These are phyloP conservation scores for Exsudoporus frostii DNA, from an alignment of 768 basidiomycete genomes.

Conservation along the genomic window DNA sequence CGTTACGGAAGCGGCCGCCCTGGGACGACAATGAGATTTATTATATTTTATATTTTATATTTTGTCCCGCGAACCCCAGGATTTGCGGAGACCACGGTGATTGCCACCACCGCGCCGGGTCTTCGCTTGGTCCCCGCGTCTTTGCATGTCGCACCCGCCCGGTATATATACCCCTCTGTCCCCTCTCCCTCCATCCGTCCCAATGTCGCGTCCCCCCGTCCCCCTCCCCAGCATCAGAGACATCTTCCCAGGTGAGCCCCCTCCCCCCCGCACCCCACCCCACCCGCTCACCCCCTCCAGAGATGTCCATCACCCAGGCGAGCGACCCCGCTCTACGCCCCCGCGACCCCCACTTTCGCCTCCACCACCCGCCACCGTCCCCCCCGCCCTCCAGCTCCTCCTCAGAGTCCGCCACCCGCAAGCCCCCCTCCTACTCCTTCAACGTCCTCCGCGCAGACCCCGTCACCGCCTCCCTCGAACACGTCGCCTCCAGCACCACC, in stretches of 20 bases:
- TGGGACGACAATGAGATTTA: too few relatives aligned
- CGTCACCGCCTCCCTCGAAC: slow-evolving; percentile 39
- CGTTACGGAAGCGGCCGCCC: slow-evolving; percentile 11
- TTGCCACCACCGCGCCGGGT: slow-evolving; percentile 25
- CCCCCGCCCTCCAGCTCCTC: slow-evolving; percentile 28
- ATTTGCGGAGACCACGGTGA: slow-evolving; percentile 31
- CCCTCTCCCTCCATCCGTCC: not conserved
- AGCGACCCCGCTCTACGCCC: not conserved
- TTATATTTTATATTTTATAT: too few relatives aligned
- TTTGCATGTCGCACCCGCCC: slow-evolving; percentile 3
- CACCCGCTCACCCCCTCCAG: not conserved
- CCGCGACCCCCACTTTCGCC: slow-evolving; percentile 3
- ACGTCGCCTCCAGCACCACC: slow-evolving; percentile 42
- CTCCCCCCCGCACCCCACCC: not conserved
- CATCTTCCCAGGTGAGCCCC: slow-evolving; percentile 49
- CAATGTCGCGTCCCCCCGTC: slow-evolving; percentile 27
- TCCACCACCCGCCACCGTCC: slow-evolving; percentile 16
- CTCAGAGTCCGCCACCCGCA: slow-evolving; percentile 26
- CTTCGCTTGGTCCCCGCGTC: slow-evolving; percentile 21
- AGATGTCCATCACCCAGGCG: slow-evolving; percentile 19
- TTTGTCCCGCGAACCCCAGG: slow-evolving; percentile 19
- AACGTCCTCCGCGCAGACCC: slow-evolving; percentile 46
- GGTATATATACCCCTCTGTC: slow-evolving; percentile 13
- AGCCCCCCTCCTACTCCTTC: slow-evolving; percentile 35
- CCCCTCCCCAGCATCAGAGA: slow-evolving; percentile 51